These are phyloP conservation scores for Tylopilus rubrobrunneus DNA, from an alignment of 768 basidiomycete species.

Conservation along the genomic window DNA sequence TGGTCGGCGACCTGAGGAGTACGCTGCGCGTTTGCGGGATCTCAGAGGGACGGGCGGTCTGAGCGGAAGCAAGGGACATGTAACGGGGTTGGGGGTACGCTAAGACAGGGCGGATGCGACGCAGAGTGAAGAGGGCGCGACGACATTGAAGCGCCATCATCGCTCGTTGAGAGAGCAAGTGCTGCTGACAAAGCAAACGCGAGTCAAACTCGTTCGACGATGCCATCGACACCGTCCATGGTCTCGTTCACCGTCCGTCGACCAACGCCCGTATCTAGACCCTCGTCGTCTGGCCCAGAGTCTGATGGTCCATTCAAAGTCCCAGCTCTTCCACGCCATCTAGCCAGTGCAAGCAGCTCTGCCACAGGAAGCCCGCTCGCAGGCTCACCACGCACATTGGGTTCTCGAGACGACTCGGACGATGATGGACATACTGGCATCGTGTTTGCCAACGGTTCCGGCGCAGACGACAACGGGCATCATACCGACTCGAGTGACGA, in stretches of 20 bases:
- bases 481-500: conserved; percentile 49
- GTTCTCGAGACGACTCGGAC: conserved; percentile 27
- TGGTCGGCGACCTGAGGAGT: conserved; percentile 48
- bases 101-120: neutral
- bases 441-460: conserved; percentile 19
- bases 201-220: neutral
- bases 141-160: neutral
- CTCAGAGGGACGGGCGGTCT: conserved; percentile 30
- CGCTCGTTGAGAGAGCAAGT: neutral
- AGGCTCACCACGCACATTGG: conserved; percentile 41
- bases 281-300: conserved; percentile 59
- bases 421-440: conserved; percentile 25
- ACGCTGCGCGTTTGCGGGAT: conserved; percentile 46
- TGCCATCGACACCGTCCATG: conserved; percentile 32
- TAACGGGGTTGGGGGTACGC: neutral
- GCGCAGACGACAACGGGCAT: conserved; percentile 26
- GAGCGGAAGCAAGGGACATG: conserved; percentile 3
- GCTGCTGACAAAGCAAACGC: conserved; percentile 6
- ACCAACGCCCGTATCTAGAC: conserved; percentile 66
- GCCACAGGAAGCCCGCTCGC: conserved; percentile 55
- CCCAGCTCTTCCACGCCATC: conserved; percentile 58
- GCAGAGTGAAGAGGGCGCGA: too few species aligned
- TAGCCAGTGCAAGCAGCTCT: conserved; percentile 37
- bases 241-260: conserved; percentile 85
- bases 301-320: conserved; percentile 57